These are phyloP conservation scores for Melastoma malabathricum DNA, from an alignment of 345 rosid species.

Conservation along the genomic window DNA sequence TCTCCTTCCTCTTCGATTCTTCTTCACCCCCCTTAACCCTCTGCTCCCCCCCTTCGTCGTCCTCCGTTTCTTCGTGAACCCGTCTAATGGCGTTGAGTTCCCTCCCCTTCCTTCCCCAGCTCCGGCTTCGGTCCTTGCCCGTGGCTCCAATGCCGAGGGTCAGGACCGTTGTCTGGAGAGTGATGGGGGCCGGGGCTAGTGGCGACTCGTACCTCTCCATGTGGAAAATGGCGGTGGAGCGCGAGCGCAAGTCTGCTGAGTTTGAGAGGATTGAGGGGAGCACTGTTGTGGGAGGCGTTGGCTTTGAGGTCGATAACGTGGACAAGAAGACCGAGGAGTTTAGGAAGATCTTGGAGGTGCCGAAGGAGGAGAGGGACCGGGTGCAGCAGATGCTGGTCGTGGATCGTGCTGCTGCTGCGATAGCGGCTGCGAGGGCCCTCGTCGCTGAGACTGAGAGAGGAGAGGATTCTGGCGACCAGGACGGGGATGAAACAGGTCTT, in stretches of 20 bases:
- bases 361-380: conserved; percentile 68
- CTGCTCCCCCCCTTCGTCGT: conserved; percentile 3
- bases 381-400: conserved; percentile 64
- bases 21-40: background rate
- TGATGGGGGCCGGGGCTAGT: conserved; percentile 30
- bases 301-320: conserved; percentile 15
- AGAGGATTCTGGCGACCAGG: conserved; percentile 3
- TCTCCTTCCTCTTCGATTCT: background rate
- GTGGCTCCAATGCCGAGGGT: conserved; percentile 11
- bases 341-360: conserved; percentile 47
- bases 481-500: conserved; percentile 13
- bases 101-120: background rate
- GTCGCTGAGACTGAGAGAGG: conserved; percentile 21
- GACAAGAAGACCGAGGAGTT: conserved; percentile 73
- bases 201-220: conserved; percentile 58
- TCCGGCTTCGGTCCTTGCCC: conserved; percentile 25
- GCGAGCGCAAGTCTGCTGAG: conserved; percentile 51
- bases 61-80: background rate
- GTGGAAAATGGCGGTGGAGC: conserved; percentile 75
- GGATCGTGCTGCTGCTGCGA: conserved; percentile 77
- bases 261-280: conserved; percentile 36
- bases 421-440: conserved; percentile 60
- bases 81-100: conserved; percentile 8
- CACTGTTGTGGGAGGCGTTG: conserved; percentile 4
- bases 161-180: conserved; percentile 7